A percentile compares a stretch with the other conserved stretches of the same genome.
These are phyloP conservation scores for Tuber microsphaerosporum DNA, from an alignment of 495 filamentous ascomycete species.

Conservation along the genomic window DNA sequence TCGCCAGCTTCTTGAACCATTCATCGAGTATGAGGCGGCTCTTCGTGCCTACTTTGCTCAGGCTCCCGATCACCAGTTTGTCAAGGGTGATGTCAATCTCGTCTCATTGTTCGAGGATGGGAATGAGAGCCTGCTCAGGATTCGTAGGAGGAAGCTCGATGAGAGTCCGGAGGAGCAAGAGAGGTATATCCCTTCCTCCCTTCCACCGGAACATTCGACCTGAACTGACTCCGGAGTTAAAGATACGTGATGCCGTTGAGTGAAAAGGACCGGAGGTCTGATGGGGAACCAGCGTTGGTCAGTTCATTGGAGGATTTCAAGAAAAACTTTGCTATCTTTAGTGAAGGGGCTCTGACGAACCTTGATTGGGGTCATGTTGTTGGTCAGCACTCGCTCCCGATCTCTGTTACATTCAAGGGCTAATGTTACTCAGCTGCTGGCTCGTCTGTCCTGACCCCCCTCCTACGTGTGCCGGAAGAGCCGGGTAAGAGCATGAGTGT, in stretches of 20 bases:
- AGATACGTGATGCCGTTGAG: slow-evolving; percentile 63
- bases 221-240: slow-evolving; percentile 6
- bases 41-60: slow-evolving; percentile 68
- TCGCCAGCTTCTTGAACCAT: slow-evolving; percentile 57
- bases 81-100: slow-evolving; percentile 60
- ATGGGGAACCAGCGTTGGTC: slow-evolving; percentile 60
- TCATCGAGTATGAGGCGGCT: slow-evolving; percentile 59
- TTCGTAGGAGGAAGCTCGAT: slow-evolving; percentile 57
- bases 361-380: slow-evolving; percentile 27
- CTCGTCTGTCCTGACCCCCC: slow-evolving; percentile 64
- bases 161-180: slow-evolving; percentile 52
- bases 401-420: slow-evolving; percentile 47
- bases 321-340: slow-evolving; percentile 70
- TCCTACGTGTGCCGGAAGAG: slow-evolving; percentile 62
- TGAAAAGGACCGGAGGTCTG: slow-evolving; percentile 51
- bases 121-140: slow-evolving; percentile 51
- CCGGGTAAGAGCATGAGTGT: slow-evolving; percentile 64
- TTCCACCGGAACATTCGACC: not conserved
- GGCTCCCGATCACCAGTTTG: slow-evolving; percentile 52
- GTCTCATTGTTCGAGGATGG: slow-evolving; percentile 60
- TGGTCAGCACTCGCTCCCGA: slow-evolving; percentile 26
- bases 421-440: slow-evolving; percentile 68
- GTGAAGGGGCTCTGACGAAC: slow-evolving; percentile 53
- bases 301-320: slow-evolving; percentile 59
- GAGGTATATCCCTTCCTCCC: slow-evolving; percentile 36